phyloP scores from a whole-genome alignment of 306 rosid genomes.

The Inga oerstediana region DNA sequence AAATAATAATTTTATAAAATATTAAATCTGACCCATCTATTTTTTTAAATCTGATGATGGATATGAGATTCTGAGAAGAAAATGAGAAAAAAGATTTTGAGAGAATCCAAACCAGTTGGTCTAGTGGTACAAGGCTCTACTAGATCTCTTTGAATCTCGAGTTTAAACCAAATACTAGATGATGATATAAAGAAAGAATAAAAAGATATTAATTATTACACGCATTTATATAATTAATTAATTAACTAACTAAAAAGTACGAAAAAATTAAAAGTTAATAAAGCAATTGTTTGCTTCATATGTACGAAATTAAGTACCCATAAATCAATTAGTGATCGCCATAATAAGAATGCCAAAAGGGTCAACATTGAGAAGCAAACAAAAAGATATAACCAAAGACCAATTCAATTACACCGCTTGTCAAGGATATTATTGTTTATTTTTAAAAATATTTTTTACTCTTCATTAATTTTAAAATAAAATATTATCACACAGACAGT shows the following conservation, averaged over 20 bases:
- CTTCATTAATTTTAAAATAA: not conserved
- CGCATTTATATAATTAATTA: not conserved
- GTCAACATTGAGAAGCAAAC: not conserved
- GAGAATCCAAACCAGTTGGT: too few relatives aligned
- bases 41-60: too few relatives aligned
- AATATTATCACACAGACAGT: not conserved
- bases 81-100: too few relatives aligned
- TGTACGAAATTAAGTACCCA: not conserved
- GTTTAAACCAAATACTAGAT: fast-evolving
- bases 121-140: too few relatives aligned
- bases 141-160: too few relatives aligned
- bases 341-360: not conserved
- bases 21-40: too few relatives aligned
- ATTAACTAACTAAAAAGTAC: not conserved
- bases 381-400: not conserved
- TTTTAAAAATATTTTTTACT: not conserved
- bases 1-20: too few relatives aligned
- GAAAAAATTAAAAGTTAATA: not conserved
- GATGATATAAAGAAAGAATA: too few relatives aligned
- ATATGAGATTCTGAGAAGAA: too few relatives aligned
- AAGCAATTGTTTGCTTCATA: not conserved
- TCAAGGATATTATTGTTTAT: not conserved
- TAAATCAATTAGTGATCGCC: not conserved
- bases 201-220: not conserved
- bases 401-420: not conserved